phyloP scores from a whole-genome alignment of 2,329 filamentous ascomycete genomes.

The Sphaerulina vaccinii region DNA sequence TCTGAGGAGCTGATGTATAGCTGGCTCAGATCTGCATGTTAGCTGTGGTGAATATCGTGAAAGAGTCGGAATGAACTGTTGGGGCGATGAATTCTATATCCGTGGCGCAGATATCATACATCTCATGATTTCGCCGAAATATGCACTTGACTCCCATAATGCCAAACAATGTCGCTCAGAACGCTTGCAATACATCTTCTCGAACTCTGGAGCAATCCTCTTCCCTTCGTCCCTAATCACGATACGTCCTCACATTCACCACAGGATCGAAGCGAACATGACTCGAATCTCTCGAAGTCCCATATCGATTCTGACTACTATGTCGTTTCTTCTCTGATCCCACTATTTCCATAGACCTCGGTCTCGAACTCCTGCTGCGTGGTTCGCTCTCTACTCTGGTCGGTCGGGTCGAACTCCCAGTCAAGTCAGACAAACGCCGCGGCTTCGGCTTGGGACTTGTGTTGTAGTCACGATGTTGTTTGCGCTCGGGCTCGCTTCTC shows the following conservation, averaged over 20 bases:
- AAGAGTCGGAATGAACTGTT: no score
- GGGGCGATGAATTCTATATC: no score
- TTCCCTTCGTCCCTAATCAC: background rate
- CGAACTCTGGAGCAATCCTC: background rate
- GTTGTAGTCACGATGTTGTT: no score
- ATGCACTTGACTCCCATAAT: no score
- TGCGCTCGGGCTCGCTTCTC: no score
- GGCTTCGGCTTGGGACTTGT: background rate
- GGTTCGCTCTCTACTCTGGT: background rate
- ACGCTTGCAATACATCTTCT: no score
- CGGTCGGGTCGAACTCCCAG: background rate
- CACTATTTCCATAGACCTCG: background rate
- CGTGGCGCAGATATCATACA: no score
- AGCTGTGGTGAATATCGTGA: no score
- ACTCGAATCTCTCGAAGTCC: background rate
- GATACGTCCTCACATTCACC: constrained; percentile 5
- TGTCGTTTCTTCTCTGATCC: background rate
- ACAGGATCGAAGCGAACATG: constrained; percentile 7
- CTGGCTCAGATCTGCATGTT: no score
- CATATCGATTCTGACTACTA: background rate
- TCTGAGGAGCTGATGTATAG: no score
- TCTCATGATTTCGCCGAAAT: no score
- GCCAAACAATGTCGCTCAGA: no score
- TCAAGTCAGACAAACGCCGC: background rate
- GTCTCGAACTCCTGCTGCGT: background rate